Evolutionary conservation across 2,329 filamentous ascomycete species (phyloP), one percentile per base, ranked within the genome.

Genomic region (Stachybotrys chlorohalonatus): DNA sequence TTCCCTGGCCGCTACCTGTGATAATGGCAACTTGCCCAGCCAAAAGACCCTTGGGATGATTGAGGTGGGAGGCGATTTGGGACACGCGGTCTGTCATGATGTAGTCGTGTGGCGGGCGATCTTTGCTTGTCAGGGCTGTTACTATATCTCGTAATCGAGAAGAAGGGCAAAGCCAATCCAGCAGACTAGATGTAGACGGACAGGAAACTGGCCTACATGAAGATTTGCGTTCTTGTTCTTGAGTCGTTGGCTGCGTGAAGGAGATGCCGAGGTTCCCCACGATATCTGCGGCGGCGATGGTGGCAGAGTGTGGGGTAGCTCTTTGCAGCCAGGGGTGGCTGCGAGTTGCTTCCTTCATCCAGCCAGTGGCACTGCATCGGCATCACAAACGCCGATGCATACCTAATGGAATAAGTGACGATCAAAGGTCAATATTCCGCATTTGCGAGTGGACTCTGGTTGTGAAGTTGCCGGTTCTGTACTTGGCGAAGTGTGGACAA

Each of bases 1-100:
- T 95, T 56, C 91, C 91, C 69, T 95, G 90, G 8, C 89, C 90
- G 16, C 85, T 84, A 49, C 90, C 90, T 2, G 91, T 96, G 68
- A 95, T 87, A 69, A 96, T 95, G 64, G 90, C 90, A 15, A 87
- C 83, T 68, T 95, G 90, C 53, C 87, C 87, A 32, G 81, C 81
- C 54, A 95, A 82, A 69, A 95, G 77, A 56, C 90, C 90, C 66
- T 82, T 80, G 45, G 90, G 89, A 73, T 85, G 93, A 74, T 90
- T 92, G 63, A 95, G 82, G 70, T 95, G 90, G 58, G 80, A 80
- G 45, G 86, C 82, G 62, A 95, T 83, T 71, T 94, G 89, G 47
- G 80, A 75, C 52, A 88, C 75, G 59, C 87, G 83, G 64, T 82
- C 77, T 46, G 82, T 66, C 75, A 78, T 80, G 57, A 16, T 58